Evolutionary conservation across 1,284 basidiomycete genomes (phyloP), one percentile per base, ranked within the genome.

Genomic region (Hymenochaete sp.): DNA sequence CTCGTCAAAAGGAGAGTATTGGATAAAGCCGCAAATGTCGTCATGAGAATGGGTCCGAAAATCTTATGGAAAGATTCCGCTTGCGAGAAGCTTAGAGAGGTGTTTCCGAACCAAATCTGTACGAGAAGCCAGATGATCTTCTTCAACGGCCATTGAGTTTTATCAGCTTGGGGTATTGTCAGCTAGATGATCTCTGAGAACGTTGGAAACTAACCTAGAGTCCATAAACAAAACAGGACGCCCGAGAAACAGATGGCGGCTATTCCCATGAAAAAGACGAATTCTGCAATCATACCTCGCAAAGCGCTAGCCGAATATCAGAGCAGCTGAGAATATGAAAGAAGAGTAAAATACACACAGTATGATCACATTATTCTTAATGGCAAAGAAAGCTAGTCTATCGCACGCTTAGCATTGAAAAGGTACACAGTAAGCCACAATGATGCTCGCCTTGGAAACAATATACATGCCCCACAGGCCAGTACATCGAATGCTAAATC

Each of bases 201-300:
- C n/a, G 33, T 31, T 24, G 40, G 7, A 44, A 4, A 48, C 62
- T 49, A 59, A 70, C 86, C 82, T 4, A 93, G 71, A 1, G 77
- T 82, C 74, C 84, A 87, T 24, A 93, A 66, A 1, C 88, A 89
- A 63, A 92, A 89, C 14, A 89, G 69, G 31, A 93, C 67, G 3
- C 90, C 90, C 13, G 86, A 91, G 64, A 93, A 93, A 57, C 85
- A 88, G n/a, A 81, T 76, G 1, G 72, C 73, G 6, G 87, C 86
- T 32, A 93, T 80, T 11, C 73, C 71, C 56, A 93, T 88, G 67
- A 95, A 93, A 59, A 88, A 80, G 2, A 88, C 62, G 58, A 91
- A 93, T 47, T 90, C 82, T 0, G 49, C 61, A 25, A 70, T 64
- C 69, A 71, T 71, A 16, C 57, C 83, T 9, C 76, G 80, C 48